Percentiles rank a stretch among this genome's conserved stretches.
These are phyloP conservation scores for Aspergillus nidulans DNA, from an alignment of 495 filamentous ascomycete genomes.

Conservation along the genomic window DNA sequence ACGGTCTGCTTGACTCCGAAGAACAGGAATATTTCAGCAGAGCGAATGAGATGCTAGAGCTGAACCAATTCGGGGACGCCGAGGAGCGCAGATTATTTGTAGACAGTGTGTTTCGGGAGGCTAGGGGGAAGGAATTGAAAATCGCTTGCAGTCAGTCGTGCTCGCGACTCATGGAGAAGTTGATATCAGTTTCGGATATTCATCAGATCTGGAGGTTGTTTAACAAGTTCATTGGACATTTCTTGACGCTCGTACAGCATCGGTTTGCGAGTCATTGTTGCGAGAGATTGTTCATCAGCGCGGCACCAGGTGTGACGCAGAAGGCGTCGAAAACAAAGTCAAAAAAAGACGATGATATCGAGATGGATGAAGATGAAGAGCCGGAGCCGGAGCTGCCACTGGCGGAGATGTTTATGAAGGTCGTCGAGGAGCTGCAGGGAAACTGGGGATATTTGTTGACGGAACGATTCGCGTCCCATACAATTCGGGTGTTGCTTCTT, in stretches of 20 bases:
- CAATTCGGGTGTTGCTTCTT: slow-evolving; percentile 75
- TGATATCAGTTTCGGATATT: slow-evolving; percentile 76
- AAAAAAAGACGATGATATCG: slow-evolving; percentile 27
- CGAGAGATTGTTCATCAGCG: slow-evolving; percentile 82
- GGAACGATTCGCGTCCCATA: slow-evolving; percentile 87
- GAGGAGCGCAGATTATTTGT: slow-evolving; percentile 81
- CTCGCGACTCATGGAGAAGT: slow-evolving; percentile 84
- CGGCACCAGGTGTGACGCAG: slow-evolving; percentile 70
- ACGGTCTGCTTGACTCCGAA: slow-evolving; percentile 80
- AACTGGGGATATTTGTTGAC: slow-evolving; percentile 81
- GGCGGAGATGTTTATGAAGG: slow-evolving; percentile 78
- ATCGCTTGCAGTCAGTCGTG: slow-evolving; percentile 92
- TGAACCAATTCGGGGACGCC: slow-evolving; percentile 72
- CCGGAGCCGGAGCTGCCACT: slow-evolving; percentile 54
- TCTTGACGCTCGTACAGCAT: slow-evolving; percentile 83
- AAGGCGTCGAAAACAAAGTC: slow-evolving; percentile 47
- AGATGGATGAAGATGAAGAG: slow-evolving; percentile 29
- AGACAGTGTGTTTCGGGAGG: slow-evolving; percentile 79
- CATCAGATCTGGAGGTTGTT: slow-evolving; percentile 83
- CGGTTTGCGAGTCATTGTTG: slow-evolving; percentile 96
- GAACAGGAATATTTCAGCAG: slow-evolving; percentile 93
- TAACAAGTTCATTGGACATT: slow-evolving; percentile 79
- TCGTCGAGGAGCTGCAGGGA: slow-evolving; percentile 77
- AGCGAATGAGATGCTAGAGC: slow-evolving; percentile 82
- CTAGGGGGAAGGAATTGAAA: slow-evolving; percentile 89